These are phyloP conservation scores for Mucor racemosus DNA, from an alignment of 371 early-diverging fungal species.

Conservation along the genomic window DNA sequence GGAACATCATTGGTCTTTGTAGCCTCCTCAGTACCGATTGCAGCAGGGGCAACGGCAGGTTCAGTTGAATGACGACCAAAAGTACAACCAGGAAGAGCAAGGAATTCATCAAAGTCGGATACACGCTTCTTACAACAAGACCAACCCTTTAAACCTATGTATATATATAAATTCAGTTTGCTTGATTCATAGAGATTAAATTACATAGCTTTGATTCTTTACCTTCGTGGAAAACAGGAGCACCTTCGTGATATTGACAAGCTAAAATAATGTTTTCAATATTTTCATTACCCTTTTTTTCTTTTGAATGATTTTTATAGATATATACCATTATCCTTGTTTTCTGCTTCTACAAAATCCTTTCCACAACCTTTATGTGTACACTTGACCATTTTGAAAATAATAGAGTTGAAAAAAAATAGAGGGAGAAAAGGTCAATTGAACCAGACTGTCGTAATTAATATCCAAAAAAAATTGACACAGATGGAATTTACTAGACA, in stretches of 20 bases:
- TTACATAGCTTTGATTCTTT: neutral
- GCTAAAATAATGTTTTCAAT: slow-evolving; percentile 29
- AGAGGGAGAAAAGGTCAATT: slow-evolving; percentile 1
- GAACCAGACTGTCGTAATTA: neutral
- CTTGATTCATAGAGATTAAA: neutral
- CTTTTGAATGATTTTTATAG: neutral
- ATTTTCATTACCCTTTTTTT: neutral
- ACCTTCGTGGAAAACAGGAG: slow-evolving; percentile 93
- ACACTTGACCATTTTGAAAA: slow-evolving; percentile 61
- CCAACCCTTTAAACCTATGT: slow-evolving; percentile 85
- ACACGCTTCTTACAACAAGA: slow-evolving; percentile 94
- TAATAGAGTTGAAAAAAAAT: slow-evolving; percentile 8
- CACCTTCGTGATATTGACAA: slow-evolving; percentile 81
- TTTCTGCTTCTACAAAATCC: slow-evolving; percentile 69
- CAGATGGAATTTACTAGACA: slow-evolving; percentile 11
- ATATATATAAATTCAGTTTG: neutral
- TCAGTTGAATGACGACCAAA: slow-evolving; percentile 68
- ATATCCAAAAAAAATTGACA: slow-evolving; percentile 7
- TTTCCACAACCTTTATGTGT: slow-evolving; percentile 86
- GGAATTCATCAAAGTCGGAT: slow-evolving; percentile 89
- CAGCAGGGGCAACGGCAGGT: slow-evolving; percentile 38
- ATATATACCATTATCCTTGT: slow-evolving; percentile 64
- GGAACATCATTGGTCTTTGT: slow-evolving; percentile 11
- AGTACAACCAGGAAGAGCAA: slow-evolving; percentile 82
- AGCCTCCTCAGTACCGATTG: slow-evolving; percentile 18